phyloP scores from a whole-genome alignment of 2,329 filamentous ascomycete species.

The Elsinoe necatrix region DNA sequence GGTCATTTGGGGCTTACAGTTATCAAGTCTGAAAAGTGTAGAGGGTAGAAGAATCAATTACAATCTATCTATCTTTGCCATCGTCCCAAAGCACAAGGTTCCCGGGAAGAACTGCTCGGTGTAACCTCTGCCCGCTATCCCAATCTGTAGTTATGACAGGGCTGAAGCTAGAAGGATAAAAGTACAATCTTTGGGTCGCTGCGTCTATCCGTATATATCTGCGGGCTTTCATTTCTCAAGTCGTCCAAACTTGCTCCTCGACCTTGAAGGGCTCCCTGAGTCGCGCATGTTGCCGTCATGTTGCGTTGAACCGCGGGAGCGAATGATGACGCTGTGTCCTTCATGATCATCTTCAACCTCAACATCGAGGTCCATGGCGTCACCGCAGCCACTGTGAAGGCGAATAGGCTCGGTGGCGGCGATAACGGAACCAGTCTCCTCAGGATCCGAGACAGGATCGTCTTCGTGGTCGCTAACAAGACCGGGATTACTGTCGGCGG shows the following conservation, averaged over 20 bases:
- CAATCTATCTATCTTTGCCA: conserved; percentile 9
- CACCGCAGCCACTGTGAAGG: conserved; percentile 21
- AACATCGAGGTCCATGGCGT: conserved; percentile 29
- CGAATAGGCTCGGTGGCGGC: conserved; percentile 24
- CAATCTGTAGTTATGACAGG: conserved; percentile 10
- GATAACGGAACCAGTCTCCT: conserved; percentile 24
- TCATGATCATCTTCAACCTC: conserved; percentile 31
- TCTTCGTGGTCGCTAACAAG: conserved; percentile 44
- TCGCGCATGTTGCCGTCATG: background rate
- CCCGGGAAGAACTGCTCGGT: conserved; percentile 3
- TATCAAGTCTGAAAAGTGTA: background rate
- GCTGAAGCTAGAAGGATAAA: conserved; percentile 4
- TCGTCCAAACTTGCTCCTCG: conserved; percentile 8
- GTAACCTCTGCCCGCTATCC: background rate
- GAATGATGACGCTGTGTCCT: conserved; percentile 29
- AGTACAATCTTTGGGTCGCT: conserved; percentile 1
- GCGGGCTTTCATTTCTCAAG: background rate
- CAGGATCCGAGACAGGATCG: conserved; percentile 31
- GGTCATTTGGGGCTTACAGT: background rate
- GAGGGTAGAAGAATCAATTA: conserved; percentile 12
- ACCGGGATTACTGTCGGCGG: conserved; percentile 42
- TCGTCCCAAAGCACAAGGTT: background rate
- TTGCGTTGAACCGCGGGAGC: conserved; percentile 19
- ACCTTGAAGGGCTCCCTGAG: background rate
- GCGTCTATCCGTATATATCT: background rate